Evolutionary conservation across 306 rosid species (phyloP), one percentile per base, ranked within the genome.

Genomic region (Sicyos edulis): DNA sequence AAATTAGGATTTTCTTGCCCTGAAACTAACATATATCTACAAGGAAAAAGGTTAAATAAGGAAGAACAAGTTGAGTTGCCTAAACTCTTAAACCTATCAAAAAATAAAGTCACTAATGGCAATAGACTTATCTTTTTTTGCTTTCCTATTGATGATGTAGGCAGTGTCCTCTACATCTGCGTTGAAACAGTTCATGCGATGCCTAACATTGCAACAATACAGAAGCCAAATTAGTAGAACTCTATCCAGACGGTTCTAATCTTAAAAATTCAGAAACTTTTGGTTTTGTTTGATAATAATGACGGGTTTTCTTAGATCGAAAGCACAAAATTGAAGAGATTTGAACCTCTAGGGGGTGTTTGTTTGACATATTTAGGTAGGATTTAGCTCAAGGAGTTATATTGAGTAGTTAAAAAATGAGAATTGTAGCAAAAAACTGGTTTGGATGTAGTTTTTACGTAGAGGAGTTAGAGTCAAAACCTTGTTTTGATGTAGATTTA

Each of bases 181-280:
- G 77, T 80, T 87, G 67, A 78, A 80, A 77, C 97, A 91, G 82
- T 91, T 91, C 97, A 91, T 89, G 77, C 90, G 82, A 82, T 91
- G 97, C 96, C 97, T 91, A 89, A n/a, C 13, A 72, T 73, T 56
- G 16, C 55, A 66, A 9, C 70, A 37, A 71, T 59, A 78, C 56
- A 80, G 47, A 56, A 74, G 21, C 59, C 20, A 68, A 21, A 62
- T 47, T 21, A 58, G 71, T 70, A 65, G 10, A 45, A 55, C 37
- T 66, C 54, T 20, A 24, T 66, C 37, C 34, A 66, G 16, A 45
- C 15, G 10, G 19, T 19, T 40, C 4, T 2, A 6, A 5, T 65
- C 47, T 14, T 8, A 17, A 4, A 17, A 40, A 37, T 63, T 63
- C 52, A n/a, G 52, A 5, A n/a, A 63, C 70, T 44, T 17, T 20